phyloP scores from a whole-genome alignment of 495 filamentous ascomycete species.

The Poronia punctata region DNA sequence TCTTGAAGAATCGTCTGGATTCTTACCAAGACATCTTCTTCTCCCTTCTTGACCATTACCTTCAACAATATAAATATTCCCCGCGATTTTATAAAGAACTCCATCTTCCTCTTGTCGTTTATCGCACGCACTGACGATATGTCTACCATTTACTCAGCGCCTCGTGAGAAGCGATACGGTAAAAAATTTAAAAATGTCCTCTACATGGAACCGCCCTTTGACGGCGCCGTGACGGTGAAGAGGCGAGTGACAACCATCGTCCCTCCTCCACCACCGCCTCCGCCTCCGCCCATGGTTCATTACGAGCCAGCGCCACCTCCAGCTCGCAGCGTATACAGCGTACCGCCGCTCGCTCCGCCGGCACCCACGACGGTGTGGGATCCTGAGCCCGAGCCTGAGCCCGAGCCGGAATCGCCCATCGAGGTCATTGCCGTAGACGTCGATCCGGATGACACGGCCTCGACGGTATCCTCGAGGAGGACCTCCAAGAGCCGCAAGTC shows the following conservation, averaged over 20 bases:
- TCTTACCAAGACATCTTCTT: conserved; percentile 1
- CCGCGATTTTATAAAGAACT: neutral
- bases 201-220: conserved; percentile 37
- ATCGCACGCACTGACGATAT: conserved; percentile 16
- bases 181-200: conserved; percentile 38
- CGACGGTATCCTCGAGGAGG: conserved; percentile 15
- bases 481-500: conserved; percentile 20
- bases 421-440: conserved; percentile 49
- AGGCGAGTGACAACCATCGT: conserved; percentile 37
- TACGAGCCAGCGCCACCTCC: conserved; percentile 3
- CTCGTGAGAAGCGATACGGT: conserved; percentile 22
- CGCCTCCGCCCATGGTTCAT: neutral
- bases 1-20: too few species aligned
- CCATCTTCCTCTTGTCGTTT: neutral
- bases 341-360: conserved; percentile 21
- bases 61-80: conserved; percentile 2
- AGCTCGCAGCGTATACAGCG: conserved; percentile 19
- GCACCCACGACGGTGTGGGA: too few species aligned
- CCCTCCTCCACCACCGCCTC: conserved; percentile 28
- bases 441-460: conserved; percentile 28
- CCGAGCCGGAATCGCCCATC: conserved; percentile 31
- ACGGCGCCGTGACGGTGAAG: conserved; percentile 31
- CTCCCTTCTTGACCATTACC: conserved; percentile 1
- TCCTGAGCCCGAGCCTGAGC: conserved; percentile 12
- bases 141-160: conserved; percentile 22